These are phyloP conservation scores for Nicotiana attenuata DNA, from an alignment of 257 asterid genomes.

Conservation along the genomic window DNA sequence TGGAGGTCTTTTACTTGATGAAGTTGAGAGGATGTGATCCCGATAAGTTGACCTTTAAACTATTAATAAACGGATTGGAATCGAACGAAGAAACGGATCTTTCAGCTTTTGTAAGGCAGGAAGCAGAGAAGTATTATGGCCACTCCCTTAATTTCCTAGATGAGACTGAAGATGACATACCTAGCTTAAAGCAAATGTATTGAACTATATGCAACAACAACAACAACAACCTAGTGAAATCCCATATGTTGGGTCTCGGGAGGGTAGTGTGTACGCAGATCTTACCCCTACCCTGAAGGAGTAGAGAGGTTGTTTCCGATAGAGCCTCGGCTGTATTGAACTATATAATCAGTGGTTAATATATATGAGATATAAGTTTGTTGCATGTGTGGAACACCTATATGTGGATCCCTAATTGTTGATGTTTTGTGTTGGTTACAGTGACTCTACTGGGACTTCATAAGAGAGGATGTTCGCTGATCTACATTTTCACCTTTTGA, in stretches of 20 bases:
- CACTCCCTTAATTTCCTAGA: constrained; percentile 30
- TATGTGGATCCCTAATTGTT: too few species aligned
- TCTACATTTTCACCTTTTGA: too few species aligned
- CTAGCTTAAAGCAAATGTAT: neutral
- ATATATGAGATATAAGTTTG: neutral
- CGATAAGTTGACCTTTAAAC: constrained; percentile 39
- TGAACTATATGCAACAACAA: neutral
- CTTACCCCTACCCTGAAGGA: too few species aligned
- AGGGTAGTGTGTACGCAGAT: too few species aligned
- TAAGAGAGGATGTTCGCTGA: too few species aligned
- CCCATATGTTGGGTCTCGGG: too few species aligned
- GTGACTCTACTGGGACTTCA: too few species aligned
- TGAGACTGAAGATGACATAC: constrained; percentile 23
- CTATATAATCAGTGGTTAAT: neutral
- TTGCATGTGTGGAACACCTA: too few species aligned
- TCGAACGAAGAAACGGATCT: constrained; percentile 37
- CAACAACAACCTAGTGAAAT: too few species aligned
- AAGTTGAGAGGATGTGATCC: constrained; percentile 52
- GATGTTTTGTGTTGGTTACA: too few species aligned
- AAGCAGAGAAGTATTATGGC: constrained; percentile 44
- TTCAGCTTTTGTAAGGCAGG: constrained; percentile 34
- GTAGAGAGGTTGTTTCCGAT: too few species aligned
- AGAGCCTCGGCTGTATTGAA: too few species aligned
- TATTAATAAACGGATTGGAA: constrained; percentile 40
- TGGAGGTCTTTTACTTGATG: constrained; percentile 63